Base-by-base conservation (phyloP, 78 protist species). In the Capsaspora owczarzaki region DNA sequence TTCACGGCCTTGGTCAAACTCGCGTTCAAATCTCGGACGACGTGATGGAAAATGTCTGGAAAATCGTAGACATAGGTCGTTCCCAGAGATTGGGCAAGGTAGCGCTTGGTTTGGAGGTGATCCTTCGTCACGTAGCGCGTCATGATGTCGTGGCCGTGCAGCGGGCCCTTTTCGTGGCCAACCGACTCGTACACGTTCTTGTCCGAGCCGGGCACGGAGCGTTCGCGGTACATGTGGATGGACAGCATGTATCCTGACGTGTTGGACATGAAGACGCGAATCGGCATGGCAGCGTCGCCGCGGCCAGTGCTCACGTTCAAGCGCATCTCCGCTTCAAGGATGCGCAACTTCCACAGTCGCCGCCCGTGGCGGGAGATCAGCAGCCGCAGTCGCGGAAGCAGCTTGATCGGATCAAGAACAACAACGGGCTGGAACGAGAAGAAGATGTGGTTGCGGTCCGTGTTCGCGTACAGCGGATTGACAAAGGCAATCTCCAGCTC, bases 11-110 rank as follows among this genome's bases (percentile, higher is more conserved):
- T n/a, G n/a, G n/a, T n/a, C n/a, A n/a, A n/a, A n/a, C n/a, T n/a
- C n/a, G n/a, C n/a, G n/a, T n/a, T n/a, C n/a, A n/a, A n/a, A n/a
- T n/a, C n/a, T n/a, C n/a, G n/a, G 29, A 56, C 66, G 66, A 29
- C 66, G 33, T 56, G 49, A 47, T 91, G 91, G 56, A 96, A 78
- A 56, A 96, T 86, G 31, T 78, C 91, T 42, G 91, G 91, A 82
- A 79, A 95, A 86, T 96, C 99, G 85, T 95, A 92, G 56, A 83
- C 89, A 69, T 96, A 96, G 41, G 91, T 82, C 0, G 98, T 93
- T 43, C 86, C 96, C 40, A 83, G 78, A 37, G 87, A 87, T 31
- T 96, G 95, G 33, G 76, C 61, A 56, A 29, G 25, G 51, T 77
- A 74, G 61, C 98, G 92, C 84, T 87, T 84, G 38, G 76, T 38